These are phyloP conservation scores for Lipomyces oligophaga DNA, from an alignment of 805 yeast species.

Conservation along the genomic window DNA sequence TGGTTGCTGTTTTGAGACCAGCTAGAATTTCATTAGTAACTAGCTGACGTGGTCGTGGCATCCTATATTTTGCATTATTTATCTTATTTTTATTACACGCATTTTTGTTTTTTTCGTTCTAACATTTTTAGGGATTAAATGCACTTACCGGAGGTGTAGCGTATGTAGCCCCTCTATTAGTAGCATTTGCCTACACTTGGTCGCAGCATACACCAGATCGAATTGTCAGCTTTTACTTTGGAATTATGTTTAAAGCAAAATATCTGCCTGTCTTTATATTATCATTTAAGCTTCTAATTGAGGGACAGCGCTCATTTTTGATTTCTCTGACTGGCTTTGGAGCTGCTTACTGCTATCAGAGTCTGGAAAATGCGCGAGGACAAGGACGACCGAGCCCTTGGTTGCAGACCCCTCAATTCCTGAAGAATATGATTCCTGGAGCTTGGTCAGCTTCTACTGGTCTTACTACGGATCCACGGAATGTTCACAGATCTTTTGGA, in stretches of 20 bases:
- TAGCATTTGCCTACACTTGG: conserved; percentile 41
- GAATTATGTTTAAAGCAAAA: conserved; percentile 34
- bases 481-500: conserved; percentile 23
- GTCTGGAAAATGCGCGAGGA: conserved; percentile 33
- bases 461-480: conserved; percentile 22
- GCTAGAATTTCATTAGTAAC: conserved; percentile 17
- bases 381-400: conserved; percentile 23
- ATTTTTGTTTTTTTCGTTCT: background rate
- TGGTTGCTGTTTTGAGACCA: conserved; percentile 28
- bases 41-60: conserved; percentile 28
- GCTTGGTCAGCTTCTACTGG: conserved; percentile 27
- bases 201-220: conserved; percentile 38
- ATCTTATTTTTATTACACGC: background rate
- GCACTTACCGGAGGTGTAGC: conserved; percentile 27
- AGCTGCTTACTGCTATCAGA: conserved; percentile 37
- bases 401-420: conserved; percentile 22
- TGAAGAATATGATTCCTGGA: conserved; percentile 22
- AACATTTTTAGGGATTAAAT: conserved; percentile 12
- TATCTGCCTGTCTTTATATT: conserved; percentile 37
- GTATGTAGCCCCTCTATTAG: conserved; percentile 33
- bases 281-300: conserved; percentile 31
- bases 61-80: conserved; percentile 19
- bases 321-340: conserved; percentile 34
- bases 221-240: conserved; percentile 34
- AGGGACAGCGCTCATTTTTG: conserved; percentile 32